A percentile compares a stretch with the other conserved stretches of the same genome.
Evolutionary conservation across 805 yeast species (phyloP).

Genomic region (Tetrapisispora arboricola): DNA sequence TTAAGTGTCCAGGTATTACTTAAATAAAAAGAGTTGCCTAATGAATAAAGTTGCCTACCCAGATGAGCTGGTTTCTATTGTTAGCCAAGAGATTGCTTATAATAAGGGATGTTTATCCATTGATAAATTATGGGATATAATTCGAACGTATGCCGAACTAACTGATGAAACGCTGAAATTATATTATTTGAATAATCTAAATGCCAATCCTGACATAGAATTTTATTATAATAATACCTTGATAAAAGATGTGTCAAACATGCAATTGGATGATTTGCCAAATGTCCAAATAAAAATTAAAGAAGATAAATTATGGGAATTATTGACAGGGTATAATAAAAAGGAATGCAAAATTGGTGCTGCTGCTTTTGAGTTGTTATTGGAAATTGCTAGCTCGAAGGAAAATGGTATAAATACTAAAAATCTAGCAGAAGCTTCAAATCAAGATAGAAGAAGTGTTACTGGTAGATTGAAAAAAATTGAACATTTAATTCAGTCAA

Average conservation of each 20-base stretch:
- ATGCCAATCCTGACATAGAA: conserved; percentile 11
- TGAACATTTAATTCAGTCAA: conserved; percentile 39
- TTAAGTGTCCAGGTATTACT: too few relatives aligned
- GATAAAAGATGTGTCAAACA: conserved; percentile 3
- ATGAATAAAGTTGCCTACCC: conserved; percentile 14
- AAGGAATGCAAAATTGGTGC: conserved; percentile 46
- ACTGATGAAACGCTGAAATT: conserved; percentile 8
- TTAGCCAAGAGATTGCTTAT: conserved; percentile 25
- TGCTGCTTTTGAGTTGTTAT: conserved; percentile 42
- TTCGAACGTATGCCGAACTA: conserved; percentile 5
- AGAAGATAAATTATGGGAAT: conserved; percentile 47
- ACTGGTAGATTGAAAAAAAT: conserved; percentile 51
- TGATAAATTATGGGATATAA: conserved; percentile 13
- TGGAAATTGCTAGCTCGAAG: conserved; percentile 50
- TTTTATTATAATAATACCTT: neutral
- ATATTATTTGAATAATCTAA: conserved; percentile 16
- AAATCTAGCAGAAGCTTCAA: conserved; percentile 44
- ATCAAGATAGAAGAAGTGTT: conserved; percentile 63
- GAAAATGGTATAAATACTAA: conserved; percentile 49
- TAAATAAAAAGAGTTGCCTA: too few relatives aligned
- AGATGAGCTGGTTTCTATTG: conserved; percentile 22
- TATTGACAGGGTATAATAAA: conserved; percentile 45
- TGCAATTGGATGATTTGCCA: neutral
- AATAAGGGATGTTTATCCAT: conserved; percentile 22
- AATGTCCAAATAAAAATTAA: conserved; percentile 31